Base-by-base conservation (phyloP, 2,329 filamentous ascomycete genomes). In the Monosporascus sp. region DNA sequence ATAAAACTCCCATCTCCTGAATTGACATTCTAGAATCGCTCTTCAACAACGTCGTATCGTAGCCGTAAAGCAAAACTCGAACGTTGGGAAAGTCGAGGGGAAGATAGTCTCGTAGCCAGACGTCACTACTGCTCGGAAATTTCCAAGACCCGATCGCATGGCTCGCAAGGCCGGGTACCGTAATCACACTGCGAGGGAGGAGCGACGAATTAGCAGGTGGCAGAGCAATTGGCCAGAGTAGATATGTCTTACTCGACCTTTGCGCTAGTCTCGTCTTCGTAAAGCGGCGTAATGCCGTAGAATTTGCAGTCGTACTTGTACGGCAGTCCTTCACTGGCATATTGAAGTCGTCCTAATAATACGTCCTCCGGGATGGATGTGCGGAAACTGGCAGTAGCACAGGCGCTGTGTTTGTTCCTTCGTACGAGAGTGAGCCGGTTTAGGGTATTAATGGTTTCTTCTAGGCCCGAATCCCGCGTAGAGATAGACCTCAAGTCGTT, bases 21-120 rank as follows among this genome's bases (percentile, higher is more conserved):
- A 66, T 56, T 1, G 57, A 61, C 17, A 60, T 38, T 47, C 61
- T 63, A 4, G 57, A 60, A 3, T 48, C 31, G 22, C 57, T 67
- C 15, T 51, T 51, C 3, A 48, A 49, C 14, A 68, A 54, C 6
- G 27, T 53, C 8, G 64, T 65, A 52, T 69, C 55, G 47, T 68
- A 69, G 11, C 67, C 65, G 47, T 68, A 69, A 20, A 66, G 25
- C 5, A 69, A 46, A 2, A 68, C 51, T 20, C 65, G 59, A 31
- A 54, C 52, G 1, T 58, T 56, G 1, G 57, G 55, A 3, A 67
- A 8, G 6, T 63, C 59, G 2, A 45, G 6, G 1, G 63, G 60
- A 5, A 69, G 57, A 25, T 54, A 67, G 46, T 69, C 65, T 14
- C 63, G 58, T 15, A 68, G 50, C 67, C 64, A 69, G 47, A 69